Evolutionary conservation across 352 stramenopile genomes (phyloP), one percentile per base, ranked within the genome.

Genomic region (Pythium dissimile): DNA sequence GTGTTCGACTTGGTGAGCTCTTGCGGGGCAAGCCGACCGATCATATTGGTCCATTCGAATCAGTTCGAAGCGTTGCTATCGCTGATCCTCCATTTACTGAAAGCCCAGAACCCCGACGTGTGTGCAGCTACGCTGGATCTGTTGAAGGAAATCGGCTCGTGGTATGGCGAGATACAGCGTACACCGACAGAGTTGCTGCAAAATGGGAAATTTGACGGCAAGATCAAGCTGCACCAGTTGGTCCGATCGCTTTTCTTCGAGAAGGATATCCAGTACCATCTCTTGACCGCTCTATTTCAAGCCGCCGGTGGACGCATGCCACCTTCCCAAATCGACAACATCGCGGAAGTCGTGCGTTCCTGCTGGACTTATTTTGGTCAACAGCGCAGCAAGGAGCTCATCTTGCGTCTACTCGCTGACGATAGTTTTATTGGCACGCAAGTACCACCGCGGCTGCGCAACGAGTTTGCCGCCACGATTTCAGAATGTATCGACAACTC

Each of bases 241-340:
- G 84, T 92, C 60, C 77, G 77, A 28, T 77, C 71, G 20, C 56
- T 92, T n/a, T 86, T 90, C 60, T 89, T 90, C 50, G 80, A 89
- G 35, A 86, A 88, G 52, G 82, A 90, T 59, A 58, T 89, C 12
- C 79, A 88, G 59, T 91, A 87, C 52, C 76, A 84, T 30, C 30
- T 88, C 13, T 66, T 92, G 15, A 69, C 86, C 23, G 80, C 71
- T 27, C 55, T 90, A 16, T 89, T 92, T 56, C 83, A 84, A 56
- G 78, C 80, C 20, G 80, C 75, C 0, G 77, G 73, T 12, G 75
- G 75, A 2, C 67, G 59, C 21, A 85, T 89, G 77, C 66, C 82
- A 9, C 72, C 77, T 2, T 80, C 67, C 13, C 70, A 88, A 30
- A 64, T 89, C 30, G 74, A 89, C 18, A 81, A 83, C 38, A 77